A percentile compares a stretch with the other conserved stretches of the same genome.
These are phyloP conservation scores for Phytophthora pseudosyringae DNA, from an alignment of 352 stramenopile species.

Conservation along the genomic window DNA sequence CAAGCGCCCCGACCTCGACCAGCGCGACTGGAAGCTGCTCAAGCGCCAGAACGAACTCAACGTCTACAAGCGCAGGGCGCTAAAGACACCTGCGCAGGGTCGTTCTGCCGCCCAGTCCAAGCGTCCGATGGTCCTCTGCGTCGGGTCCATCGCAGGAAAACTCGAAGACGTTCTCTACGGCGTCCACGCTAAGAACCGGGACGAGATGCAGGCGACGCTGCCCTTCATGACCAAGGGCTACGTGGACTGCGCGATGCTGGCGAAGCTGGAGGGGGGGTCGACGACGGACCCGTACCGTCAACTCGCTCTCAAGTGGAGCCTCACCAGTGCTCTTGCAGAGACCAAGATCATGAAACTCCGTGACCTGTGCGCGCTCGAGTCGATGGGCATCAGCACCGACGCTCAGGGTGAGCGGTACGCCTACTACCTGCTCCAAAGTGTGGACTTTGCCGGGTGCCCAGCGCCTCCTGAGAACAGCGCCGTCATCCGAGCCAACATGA, in stretches of 20 bases:
- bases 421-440: constrained; percentile 58
- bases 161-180: constrained; percentile 62
- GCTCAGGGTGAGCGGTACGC: constrained; percentile 43
- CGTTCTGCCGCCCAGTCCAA: constrained; percentile 14
- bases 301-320: constrained; percentile 60
- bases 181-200: constrained; percentile 52
- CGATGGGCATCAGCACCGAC: constrained; percentile 50
- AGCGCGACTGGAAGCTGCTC: constrained; percentile 42
- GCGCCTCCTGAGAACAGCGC: constrained; percentile 38
- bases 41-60: constrained; percentile 44
- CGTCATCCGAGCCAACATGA: constrained; percentile 53
- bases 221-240: constrained; percentile 44
- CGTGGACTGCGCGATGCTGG: constrained; percentile 54
- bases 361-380: constrained; percentile 59
- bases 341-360: constrained; percentile 49
- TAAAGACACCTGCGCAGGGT: constrained; percentile 14
- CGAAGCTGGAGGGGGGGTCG: constrained; percentile 47
- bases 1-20: constrained; percentile 21
- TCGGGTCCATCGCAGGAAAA: constrained; percentile 49
- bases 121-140: constrained; percentile 51
- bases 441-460: constrained; percentile 50
- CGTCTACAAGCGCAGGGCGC: constrained; percentile 42
- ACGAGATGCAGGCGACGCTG: constrained; percentile 54
- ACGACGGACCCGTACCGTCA: constrained; percentile 54
- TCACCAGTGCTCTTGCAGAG: constrained; percentile 33